These are phyloP conservation scores for Ogataea pini DNA, from an alignment of 805 yeast species.

Conservation along the genomic window DNA sequence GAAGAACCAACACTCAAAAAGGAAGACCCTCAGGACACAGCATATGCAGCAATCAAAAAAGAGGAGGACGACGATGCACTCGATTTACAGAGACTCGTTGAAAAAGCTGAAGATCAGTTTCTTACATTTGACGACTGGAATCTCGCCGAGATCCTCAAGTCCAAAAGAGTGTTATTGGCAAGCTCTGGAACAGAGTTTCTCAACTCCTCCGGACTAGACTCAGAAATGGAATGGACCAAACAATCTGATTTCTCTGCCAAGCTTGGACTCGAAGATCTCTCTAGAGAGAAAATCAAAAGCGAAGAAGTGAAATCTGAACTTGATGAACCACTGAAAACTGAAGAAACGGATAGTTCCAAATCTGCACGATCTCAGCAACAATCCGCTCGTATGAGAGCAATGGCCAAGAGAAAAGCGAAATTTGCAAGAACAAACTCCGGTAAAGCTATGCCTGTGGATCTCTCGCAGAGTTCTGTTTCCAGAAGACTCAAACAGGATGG, in stretches of 20 bases:
- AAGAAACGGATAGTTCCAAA: conserved; percentile 6
- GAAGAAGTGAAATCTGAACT: conserved; percentile 13
- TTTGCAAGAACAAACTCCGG: conserved; percentile 55
- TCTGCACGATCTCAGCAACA: conserved; percentile 30
- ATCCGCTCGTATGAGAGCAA: conserved; percentile 83
- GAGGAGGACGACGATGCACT: conserved; percentile 32
- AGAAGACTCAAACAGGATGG: conserved; percentile 50
- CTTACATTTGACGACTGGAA: conserved; percentile 53
- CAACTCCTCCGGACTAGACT: conserved; percentile 11
- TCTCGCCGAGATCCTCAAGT: conserved; percentile 47
- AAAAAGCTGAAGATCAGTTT: conserved; percentile 47
- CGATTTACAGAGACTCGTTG: conserved; percentile 38
- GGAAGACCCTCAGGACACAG: conserved; percentile 14
- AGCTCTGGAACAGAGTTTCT: conserved; percentile 51
- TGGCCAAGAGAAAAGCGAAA: conserved; percentile 91
- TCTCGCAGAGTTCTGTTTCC: conserved; percentile 71
- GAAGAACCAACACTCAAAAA: conserved; percentile 15
- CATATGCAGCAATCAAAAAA: conserved; percentile 20
- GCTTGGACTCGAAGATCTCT: conserved; percentile 30
- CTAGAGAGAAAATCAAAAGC: conserved; percentile 18
- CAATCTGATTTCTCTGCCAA: conserved; percentile 33
- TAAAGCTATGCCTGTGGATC: conserved; percentile 56
- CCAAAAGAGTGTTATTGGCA: conserved; percentile 61
- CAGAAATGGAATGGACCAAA: conserved; percentile 14
- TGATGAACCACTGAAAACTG: conserved; percentile 7